A percentile compares a stretch with the other conserved stretches of the same genome.
These are phyloP conservation scores for Lipomyces spencermartinsiae DNA, from an alignment of 805 yeast species.

Conservation along the genomic window DNA sequence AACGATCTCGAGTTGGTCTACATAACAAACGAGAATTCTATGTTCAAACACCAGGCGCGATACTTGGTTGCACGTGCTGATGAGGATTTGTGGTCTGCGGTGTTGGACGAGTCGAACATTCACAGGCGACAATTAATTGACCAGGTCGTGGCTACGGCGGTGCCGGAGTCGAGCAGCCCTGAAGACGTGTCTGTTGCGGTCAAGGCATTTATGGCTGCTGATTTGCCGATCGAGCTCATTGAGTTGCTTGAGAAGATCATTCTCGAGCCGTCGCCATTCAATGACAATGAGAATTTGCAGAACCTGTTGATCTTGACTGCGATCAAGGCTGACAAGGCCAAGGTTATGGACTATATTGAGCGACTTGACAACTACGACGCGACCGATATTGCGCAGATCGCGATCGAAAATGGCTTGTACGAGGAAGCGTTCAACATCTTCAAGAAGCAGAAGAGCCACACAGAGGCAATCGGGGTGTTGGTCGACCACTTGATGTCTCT, in stretches of 20 bases:
- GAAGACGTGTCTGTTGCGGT: slow-evolving; percentile 93
- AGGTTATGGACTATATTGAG: slow-evolving; percentile 83
- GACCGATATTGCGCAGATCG: slow-evolving; percentile 88
- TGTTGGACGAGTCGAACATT: slow-evolving; percentile 72
- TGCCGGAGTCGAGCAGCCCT: slow-evolving; percentile 91
- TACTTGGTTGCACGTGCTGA: slow-evolving; percentile 91
- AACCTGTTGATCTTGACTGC: slow-evolving; percentile 93
- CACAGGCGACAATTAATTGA: slow-evolving; percentile 93
- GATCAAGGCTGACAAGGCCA: slow-evolving; percentile 88
- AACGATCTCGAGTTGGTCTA: slow-evolving; percentile 88
- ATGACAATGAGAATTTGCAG: slow-evolving; percentile 92
- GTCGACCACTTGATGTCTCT: slow-evolving; percentile 92
- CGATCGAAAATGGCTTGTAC: slow-evolving; percentile 82
- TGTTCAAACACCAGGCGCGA: slow-evolving; percentile 99
- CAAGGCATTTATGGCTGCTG: slow-evolving; percentile 94
- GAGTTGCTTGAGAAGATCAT: slow-evolving; percentile 95
- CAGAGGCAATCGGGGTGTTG: slow-evolving; percentile 85
- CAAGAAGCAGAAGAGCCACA: slow-evolving; percentile 76
- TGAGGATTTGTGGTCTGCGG: slow-evolving; percentile 78
- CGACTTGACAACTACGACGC: slow-evolving; percentile 91
- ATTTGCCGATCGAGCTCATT: slow-evolving; percentile 88
- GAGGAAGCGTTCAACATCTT: slow-evolving; percentile 96
- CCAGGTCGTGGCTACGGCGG: slow-evolving; percentile 93
- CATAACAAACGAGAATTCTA: slow-evolving; percentile 94
- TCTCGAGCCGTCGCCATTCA: slow-evolving; percentile 95